Evolutionary conservation across 1,139 yeast species (phyloP), one percentile per base, ranked within the genome.

Genomic region (Debaryomyces psychrophilus): DNA sequence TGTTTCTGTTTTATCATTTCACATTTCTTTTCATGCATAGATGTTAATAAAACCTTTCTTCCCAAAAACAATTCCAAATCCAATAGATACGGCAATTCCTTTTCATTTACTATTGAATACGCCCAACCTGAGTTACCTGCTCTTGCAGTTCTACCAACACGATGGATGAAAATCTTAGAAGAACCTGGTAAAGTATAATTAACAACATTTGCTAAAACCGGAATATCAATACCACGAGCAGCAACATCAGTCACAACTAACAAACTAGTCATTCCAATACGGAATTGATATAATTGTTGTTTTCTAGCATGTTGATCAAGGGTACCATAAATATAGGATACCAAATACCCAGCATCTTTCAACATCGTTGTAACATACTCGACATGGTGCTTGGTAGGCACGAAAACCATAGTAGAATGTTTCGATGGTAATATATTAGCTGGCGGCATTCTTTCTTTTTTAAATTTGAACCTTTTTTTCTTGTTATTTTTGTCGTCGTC

Each of bases 41-140:
- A 72, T 0, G 92, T 82, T 37, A 90, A 66, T 39, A 87, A 66
- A 25, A 93, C 76, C 62, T 90, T 90, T 57, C 87, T 82, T 6
- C 97, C 97, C 58, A 95, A 73, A 61, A 95, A 93, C 39, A 95
- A 70, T 62, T 95, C 99, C 59, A 95, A 74, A 65, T 95, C 99
- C 44, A 93, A 75, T 43, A 95, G 68, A 58, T 93, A 95, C 5
- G 99, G 96, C 49, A 93, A 69, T 62, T 95, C 99, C 50, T 81
- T 78, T 55, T 90, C 97, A 50, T 85, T 79, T 3, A 92, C 86
- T 47, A 95, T 81, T 1, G 97, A 86, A 63, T 89, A 95, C 0
- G 99, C 99, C 96, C 98, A 92, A 61, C 99, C 99, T 56, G 82
- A 83, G 61, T 90, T 86, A 64, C 99, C 99, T 8, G 99, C 99